Base-by-base conservation (phyloP, 2,329 filamentous ascomycete species). In the Xylariaceae sp. region DNA sequence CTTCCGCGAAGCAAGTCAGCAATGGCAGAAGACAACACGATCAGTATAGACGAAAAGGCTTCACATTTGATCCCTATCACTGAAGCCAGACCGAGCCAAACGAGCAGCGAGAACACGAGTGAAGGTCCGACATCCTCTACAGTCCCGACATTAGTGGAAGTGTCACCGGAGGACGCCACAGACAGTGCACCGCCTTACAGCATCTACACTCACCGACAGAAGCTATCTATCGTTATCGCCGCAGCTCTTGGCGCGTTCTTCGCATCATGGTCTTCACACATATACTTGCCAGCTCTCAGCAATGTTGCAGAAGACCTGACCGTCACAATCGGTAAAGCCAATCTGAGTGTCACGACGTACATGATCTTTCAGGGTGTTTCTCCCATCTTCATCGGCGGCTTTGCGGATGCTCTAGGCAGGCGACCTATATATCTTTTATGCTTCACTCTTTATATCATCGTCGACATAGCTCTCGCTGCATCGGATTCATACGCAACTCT, bases 361-460 rank as follows among this genome's bases (percentile, higher is more conserved):
- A 66, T 72, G 68, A 73, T 80, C 45, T 72, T 80, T 34, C 78
- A 80, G 67, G 77, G 73, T 18, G 59, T 81, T 5, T 71, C 75
- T 1, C 78, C 78, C 1, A 69, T 71, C 14, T 70, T 78, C 50
- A 66, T 77, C 31, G 76, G 71, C 9, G 70, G 71, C 34, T 68
- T 79, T 17, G 73, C 76, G 1, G 77, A 80, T 56, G 66, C 50
- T 14, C 54, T 65, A 13, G 75, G 76, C 2, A 67, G 75, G 19
- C 67, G 75, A 11, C 74, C 74, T 0, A 71, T 71, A 4, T 77
- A 76, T 51, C 61, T 77, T 0, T 54, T 74, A 18, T 70, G 69
- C 38, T 77, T 76, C 52, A 49, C 68, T 5, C 66, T 76, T 17
- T 77, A 73, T 51, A 62, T 73, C 11, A 62, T 59, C 2, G 72